Evolutionary conservation across 2,329 filamentous ascomycete genomes (phyloP).

Genomic region (Aspergillus fumigatiaffinis): DNA sequence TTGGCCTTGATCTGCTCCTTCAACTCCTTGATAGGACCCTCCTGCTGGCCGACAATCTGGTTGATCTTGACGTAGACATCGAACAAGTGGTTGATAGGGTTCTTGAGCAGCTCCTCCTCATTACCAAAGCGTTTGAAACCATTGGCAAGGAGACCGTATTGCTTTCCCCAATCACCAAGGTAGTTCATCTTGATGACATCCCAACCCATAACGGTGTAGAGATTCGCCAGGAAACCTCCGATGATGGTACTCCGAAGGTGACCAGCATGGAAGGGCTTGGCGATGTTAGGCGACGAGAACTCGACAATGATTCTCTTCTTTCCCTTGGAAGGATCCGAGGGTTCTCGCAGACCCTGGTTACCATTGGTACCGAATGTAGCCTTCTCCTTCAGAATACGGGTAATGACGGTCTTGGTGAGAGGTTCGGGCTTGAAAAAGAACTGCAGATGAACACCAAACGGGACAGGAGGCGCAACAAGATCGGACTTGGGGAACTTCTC

Average conservation of each 20-base stretch:
- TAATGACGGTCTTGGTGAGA: slow-evolving; percentile 55
- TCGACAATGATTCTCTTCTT: slow-evolving; percentile 60
- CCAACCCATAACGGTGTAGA: slow-evolving; percentile 60
- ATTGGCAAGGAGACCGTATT: slow-evolving; percentile 61
- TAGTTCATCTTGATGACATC: slow-evolving; percentile 64
- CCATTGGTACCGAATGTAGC: slow-evolving; percentile 58
- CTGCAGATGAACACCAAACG: slow-evolving; percentile 57
- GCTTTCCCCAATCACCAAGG: slow-evolving; percentile 66
- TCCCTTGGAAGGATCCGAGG: slow-evolving; percentile 52
- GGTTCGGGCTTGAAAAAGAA: slow-evolving; percentile 62
- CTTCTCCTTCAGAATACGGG: slow-evolving; percentile 56
- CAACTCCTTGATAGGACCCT: slow-evolving; percentile 53
- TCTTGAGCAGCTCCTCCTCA: slow-evolving; percentile 56
- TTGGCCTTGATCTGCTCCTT: slow-evolving; percentile 48
- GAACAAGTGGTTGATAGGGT: slow-evolving; percentile 63
- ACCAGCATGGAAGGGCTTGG: slow-evolving; percentile 63
- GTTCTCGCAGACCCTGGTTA: slow-evolving; percentile 56
- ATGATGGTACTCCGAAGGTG: slow-evolving; percentile 65
- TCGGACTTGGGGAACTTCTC: slow-evolving; percentile 57
- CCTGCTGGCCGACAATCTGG: slow-evolving; percentile 53
- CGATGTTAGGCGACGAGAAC: slow-evolving; percentile 65
- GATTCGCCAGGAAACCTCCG: slow-evolving; percentile 60
- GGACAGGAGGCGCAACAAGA: slow-evolving; percentile 53
- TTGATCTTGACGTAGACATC: slow-evolving; percentile 65
- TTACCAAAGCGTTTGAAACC: slow-evolving; percentile 60